Conservation (phyloP, 1,139 yeast species). For the Geotrichum europaeum region DNA sequence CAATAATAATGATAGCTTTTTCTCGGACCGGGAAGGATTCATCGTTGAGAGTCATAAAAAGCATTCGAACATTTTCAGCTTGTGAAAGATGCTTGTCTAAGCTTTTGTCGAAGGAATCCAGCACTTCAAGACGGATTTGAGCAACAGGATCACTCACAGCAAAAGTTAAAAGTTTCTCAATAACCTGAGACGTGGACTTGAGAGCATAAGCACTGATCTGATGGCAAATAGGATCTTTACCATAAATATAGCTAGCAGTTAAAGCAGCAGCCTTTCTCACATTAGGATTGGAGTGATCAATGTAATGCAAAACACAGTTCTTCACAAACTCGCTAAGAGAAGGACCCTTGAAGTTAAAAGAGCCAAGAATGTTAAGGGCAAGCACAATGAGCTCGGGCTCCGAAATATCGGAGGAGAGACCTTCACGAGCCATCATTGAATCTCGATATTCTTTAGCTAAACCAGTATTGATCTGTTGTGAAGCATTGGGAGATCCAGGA, state of each 20-base stretch:
- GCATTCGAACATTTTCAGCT: slow-evolving; percentile 77
- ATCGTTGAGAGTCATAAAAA: slow-evolving; percentile 88
- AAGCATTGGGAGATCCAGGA: slow-evolving; percentile 74
- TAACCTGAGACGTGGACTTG: slow-evolving; percentile 76
- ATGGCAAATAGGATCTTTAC: slow-evolving; percentile 74
- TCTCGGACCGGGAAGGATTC: slow-evolving; percentile 79
- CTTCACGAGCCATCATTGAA: slow-evolving; percentile 62
- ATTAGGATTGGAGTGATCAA: slow-evolving; percentile 70
- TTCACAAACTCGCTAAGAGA: slow-evolving; percentile 84
- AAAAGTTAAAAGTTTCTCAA: slow-evolving; percentile 70
- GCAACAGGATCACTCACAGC: slow-evolving; percentile 86
- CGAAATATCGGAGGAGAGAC: slow-evolving; percentile 35
- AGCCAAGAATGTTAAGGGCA: slow-evolving; percentile 66
- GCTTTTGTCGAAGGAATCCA: slow-evolving; percentile 62
- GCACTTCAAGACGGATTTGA: slow-evolving; percentile 78
- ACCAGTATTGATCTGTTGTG: slow-evolving; percentile 51
- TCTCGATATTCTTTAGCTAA: slow-evolving; percentile 75
- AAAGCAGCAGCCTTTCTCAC: slow-evolving; percentile 82
- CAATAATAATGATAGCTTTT: slow-evolving; percentile 73
- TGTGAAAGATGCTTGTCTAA: slow-evolving; percentile 93
- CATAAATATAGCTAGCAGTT: slow-evolving; percentile 74
- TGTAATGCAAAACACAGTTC: slow-evolving; percentile 70
- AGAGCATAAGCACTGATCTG: slow-evolving; percentile 83
- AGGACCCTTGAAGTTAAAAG: slow-evolving; percentile 67
- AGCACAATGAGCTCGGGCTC: slow-evolving; percentile 54